Conservation (phyloP, 2,329 filamentous ascomycete genomes). For the Fusarium azukiicola region DNA sequence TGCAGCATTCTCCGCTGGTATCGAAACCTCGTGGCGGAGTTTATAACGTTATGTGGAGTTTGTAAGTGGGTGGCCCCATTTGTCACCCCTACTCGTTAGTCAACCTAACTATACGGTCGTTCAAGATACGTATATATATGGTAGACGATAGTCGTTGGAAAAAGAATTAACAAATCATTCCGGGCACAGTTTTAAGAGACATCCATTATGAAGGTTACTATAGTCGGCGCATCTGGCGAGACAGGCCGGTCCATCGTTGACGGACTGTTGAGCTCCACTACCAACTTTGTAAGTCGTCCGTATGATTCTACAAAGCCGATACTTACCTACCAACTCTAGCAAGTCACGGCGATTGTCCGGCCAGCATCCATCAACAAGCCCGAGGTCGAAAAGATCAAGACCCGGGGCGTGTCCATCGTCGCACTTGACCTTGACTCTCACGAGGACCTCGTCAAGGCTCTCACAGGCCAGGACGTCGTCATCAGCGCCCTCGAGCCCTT, state of each 20-base stretch:
- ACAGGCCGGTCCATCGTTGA: slow-evolving; percentile 40
- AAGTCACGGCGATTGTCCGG: slow-evolving; percentile 40
- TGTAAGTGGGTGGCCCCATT: background rate
- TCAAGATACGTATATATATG: background rate
- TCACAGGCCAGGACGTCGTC: slow-evolving; percentile 41
- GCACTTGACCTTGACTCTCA: slow-evolving; percentile 31
- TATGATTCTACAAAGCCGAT: background rate
- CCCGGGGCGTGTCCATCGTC: slow-evolving; percentile 34
- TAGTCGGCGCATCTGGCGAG: slow-evolving; percentile 46
- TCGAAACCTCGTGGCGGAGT: background rate
- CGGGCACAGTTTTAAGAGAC: background rate
- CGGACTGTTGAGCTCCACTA: slow-evolving; percentile 30
- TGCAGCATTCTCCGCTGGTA: too few relatives aligned
- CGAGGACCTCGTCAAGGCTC: slow-evolving; percentile 32
- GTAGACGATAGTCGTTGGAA: background rate
- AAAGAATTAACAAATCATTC: background rate
- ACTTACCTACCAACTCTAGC: background rate
- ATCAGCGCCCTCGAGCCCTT: slow-evolving; percentile 28
- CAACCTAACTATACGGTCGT: background rate
- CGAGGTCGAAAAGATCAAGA: slow-evolving; percentile 27
- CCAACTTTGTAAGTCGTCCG: slow-evolving; percentile 33
- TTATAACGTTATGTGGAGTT: slow-evolving; percentile 8
- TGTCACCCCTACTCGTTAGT: background rate
- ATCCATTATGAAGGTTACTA: slow-evolving; percentile 43
- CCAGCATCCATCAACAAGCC: slow-evolving; percentile 43